phyloP scores from a whole-genome alignment of 441 rosid genomes.

The Adansonia gregorii region DNA sequence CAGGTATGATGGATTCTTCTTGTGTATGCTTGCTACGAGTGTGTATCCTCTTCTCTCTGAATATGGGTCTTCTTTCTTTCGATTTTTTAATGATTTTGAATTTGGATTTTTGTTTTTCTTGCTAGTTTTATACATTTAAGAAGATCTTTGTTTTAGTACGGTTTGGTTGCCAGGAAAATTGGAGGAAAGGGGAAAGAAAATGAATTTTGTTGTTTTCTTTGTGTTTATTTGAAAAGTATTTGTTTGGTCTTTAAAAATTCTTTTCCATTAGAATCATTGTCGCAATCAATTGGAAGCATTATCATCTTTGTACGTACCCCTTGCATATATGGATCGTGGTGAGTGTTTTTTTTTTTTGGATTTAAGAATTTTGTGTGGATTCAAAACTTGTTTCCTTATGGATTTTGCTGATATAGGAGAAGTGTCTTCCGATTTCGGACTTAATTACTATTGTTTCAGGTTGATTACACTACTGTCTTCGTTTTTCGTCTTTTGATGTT shows the following conservation, averaged over 20 bases:
- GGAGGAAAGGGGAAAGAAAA: not conserved
- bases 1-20: constrained; percentile 99
- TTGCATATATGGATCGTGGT: constrained; percentile 99
- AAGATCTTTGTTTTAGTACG: not conserved
- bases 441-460: constrained; percentile 54
- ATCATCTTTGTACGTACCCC: constrained; percentile 71
- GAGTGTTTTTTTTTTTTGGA: constrained; percentile 27
- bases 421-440: constrained; percentile 19
- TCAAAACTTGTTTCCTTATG: not conserved
- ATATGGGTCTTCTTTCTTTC: not conserved
- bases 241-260: constrained; percentile 41
- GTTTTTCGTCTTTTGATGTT: constrained; percentile 92
- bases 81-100: not conserved
- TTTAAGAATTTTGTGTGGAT: constrained; percentile 12
- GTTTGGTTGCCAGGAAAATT: constrained; percentile 21
- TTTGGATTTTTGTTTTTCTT: not conserved
- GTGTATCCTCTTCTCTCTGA: constrained; percentile 73
- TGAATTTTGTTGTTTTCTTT: not conserved
- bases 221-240: not conserved
- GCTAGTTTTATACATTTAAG: constrained; percentile 8
- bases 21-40: constrained; percentile 98
- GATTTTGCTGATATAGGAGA: not conserved
- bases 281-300: constrained; percentile 85
- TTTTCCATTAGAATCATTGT: constrained; percentile 66
- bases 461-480: constrained; percentile 89